Evolutionary conservation across 2,329 filamentous ascomycete genomes (phyloP), one percentile per base, ranked within the genome.

Genomic region (Zasmidium angulare): DNA sequence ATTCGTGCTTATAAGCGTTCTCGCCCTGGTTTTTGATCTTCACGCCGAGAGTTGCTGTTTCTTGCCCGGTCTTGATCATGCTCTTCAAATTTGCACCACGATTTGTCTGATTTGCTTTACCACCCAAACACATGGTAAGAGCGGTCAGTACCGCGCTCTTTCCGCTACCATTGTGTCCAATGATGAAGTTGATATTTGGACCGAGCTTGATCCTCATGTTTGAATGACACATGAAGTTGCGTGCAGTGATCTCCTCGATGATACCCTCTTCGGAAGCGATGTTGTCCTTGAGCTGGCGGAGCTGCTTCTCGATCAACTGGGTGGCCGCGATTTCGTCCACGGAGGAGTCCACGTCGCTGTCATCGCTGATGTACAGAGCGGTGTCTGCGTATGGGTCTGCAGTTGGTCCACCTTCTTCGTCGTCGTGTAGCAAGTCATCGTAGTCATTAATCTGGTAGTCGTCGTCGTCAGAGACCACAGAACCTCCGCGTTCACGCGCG

Each of bases 111-210:
- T 91, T 91, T 1, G 95, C 93, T 75, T 97, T 98, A 20, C 90
- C 93, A 61, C 95, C 95, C n/a, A 99, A 81, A 70, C 95, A 98
- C 31, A 99, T 82, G 0, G 92, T 96, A 64, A 99, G 85, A 3
- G 92, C 95, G 0, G 95, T 98, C 24, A 99, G 79, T 14, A 98
- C 89, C 2, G 95, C 95, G 74, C 95, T 99, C 79, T 99, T 99
- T 36, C 95, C 95, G 72, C 93, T 98, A 29, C 95, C 95, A 72
- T 99, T 99, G 74, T 96, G 92, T 17, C 95, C 95, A 56, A 97
- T 93, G 62, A 99, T 93, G 76, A 99, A 99, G 76, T 99, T 99
- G 75, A 99, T 96, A 40, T 97, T 80, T 0, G 95, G 95, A 0
- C 95, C 95, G n/a, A 99, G 81, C 58, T 89, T 84, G 60, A 96